These are phyloP conservation scores for Aspergillus indologenus DNA, from an alignment of 495 filamentous ascomycete species.

Conservation along the genomic window DNA sequence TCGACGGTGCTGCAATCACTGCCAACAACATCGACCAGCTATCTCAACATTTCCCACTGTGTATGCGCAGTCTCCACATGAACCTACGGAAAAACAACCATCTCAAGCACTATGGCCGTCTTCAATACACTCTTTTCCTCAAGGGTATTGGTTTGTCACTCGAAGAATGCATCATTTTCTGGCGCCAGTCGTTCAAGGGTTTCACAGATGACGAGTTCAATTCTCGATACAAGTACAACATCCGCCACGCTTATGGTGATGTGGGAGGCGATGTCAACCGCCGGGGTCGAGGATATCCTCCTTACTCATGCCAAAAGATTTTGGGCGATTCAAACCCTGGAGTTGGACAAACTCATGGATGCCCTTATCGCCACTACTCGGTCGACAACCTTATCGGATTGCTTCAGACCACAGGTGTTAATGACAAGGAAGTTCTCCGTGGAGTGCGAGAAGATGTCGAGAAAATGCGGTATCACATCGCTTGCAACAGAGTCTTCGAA, in stretches of 20 bases:
- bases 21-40: constrained; percentile 80
- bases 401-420: constrained; percentile 71
- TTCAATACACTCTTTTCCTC: constrained; percentile 95
- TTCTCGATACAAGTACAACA: constrained; percentile 95
- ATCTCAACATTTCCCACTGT: constrained; percentile 83
- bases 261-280: constrained; percentile 90
- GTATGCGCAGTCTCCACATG: constrained; percentile 87
- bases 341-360: constrained; percentile 84
- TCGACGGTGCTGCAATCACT: constrained; percentile 68
- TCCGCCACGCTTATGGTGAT: constrained; percentile 90
- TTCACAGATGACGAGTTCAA: constrained; percentile 90
- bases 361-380: constrained; percentile 90
- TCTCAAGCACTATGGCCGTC: constrained; percentile 87
- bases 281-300: constrained; percentile 79
- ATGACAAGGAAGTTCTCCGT: constrained; percentile 70
- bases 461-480: constrained; percentile 86
- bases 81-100: constrained; percentile 80
- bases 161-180: constrained; percentile 92
- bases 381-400: constrained; percentile 76
- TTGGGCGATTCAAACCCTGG: constrained; percentile 80
- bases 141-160: constrained; percentile 92
- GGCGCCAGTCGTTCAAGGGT: constrained; percentile 78
- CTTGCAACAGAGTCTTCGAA: constrained; percentile 96
- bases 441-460: constrained; percentile 86
- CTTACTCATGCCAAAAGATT: constrained; percentile 92